Percentiles rank a stretch among this genome's conserved stretches.
Evolutionary conservation across 495 filamentous ascomycete genomes (phyloP).

Genomic region (Viridothelium virens): DNA sequence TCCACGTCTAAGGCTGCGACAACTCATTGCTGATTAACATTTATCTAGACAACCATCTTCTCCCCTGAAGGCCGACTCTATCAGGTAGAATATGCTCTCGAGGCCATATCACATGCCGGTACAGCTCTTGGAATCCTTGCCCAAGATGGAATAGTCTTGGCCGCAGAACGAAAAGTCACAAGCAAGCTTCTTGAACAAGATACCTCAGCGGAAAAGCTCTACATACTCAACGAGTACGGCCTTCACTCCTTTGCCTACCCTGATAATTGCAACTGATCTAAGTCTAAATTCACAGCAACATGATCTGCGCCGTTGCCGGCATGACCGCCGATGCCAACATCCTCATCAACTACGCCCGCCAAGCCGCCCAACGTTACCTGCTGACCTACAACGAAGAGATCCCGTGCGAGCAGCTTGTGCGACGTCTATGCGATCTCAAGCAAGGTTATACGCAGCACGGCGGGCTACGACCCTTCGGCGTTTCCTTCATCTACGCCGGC

Average conservation of each 20-base stretch:
- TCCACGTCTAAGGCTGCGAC: slow-evolving; percentile 20
- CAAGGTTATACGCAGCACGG: slow-evolving; percentile 99
- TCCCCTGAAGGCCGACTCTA: slow-evolving; percentile 97
- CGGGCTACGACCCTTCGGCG: slow-evolving; percentile 93
- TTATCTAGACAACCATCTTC: slow-evolving; percentile 89
- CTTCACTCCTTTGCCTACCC: not conserved
- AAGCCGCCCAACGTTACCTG: slow-evolving; percentile 93
- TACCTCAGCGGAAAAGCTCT: slow-evolving; percentile 98
- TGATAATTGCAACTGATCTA: not conserved
- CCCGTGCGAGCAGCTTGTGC: slow-evolving; percentile 96
- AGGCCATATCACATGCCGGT: slow-evolving; percentile 96
- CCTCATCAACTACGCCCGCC: slow-evolving; percentile 97
- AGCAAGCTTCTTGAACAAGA: slow-evolving; percentile 99
- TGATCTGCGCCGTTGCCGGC: slow-evolving; percentile 98
- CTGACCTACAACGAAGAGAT: slow-evolving; percentile 99
- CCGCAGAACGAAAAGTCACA: slow-evolving; percentile 98
- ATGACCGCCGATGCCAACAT: slow-evolving; percentile 99
- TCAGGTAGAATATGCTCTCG: slow-evolving; percentile 98
- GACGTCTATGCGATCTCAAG: slow-evolving; percentile 93
- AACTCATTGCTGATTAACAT: slow-evolving; percentile 12
- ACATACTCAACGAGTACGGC: slow-evolving; percentile 92
- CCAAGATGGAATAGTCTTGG: slow-evolving; percentile 95
- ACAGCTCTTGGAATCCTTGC: slow-evolving; percentile 94
- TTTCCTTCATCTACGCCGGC: slow-evolving; percentile 98
- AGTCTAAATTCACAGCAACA: slow-evolving; percentile 58